These are phyloP conservation scores for Tuctoria greenei DNA, from an alignment of 176 grass and related monocot genomes.

Conservation along the genomic window DNA sequence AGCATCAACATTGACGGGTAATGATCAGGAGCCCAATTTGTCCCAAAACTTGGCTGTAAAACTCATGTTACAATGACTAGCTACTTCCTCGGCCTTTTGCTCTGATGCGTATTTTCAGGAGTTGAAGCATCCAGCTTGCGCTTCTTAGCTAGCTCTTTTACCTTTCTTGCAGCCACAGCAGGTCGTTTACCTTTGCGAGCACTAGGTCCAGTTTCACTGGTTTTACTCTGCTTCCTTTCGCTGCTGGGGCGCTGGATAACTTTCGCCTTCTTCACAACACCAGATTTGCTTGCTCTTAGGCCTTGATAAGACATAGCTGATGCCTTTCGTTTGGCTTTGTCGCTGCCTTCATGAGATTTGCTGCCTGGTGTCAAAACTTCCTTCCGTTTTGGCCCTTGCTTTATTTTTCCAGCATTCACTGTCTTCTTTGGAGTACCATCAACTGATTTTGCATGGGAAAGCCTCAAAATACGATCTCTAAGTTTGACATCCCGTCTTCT, in stretches of 20 bases:
- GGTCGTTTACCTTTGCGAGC: slow-evolving; percentile 57
- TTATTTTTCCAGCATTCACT: slow-evolving; percentile 20
- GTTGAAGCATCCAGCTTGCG: slow-evolving; percentile 57
- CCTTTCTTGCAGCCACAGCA: slow-evolving; percentile 78
- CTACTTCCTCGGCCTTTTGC: slow-evolving; percentile 74
- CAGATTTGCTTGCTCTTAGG: slow-evolving; percentile 65
- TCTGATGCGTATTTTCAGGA: slow-evolving; percentile 51
- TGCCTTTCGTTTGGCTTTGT: slow-evolving; percentile 45
- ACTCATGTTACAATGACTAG: background rate
- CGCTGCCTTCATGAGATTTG: slow-evolving; percentile 29
- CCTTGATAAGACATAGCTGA: slow-evolving; percentile 75
- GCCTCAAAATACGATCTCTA: slow-evolving; percentile 65
- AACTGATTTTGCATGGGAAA: slow-evolving; percentile 61
- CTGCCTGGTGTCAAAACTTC: slow-evolving; percentile 24
- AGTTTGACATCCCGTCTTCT: slow-evolving; percentile 57
- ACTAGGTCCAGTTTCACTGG: slow-evolving; percentile 11
- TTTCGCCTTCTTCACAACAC: slow-evolving; percentile 60
- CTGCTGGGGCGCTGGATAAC: slow-evolving; percentile 28
- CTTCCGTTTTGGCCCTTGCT: slow-evolving; percentile 24
- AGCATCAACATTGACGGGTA: background rate
- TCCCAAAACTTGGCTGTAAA: slow-evolving; percentile 1
- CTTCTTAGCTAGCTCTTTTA: slow-evolving; percentile 72
- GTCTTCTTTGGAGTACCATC: slow-evolving; percentile 41
- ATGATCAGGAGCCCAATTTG: background rate
- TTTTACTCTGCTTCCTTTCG: slow-evolving; percentile 44